A percentile compares a stretch with the other conserved stretches of the same genome.
Conservation (phyloP, 768 basidiomycete genomes). For the Sporobolomyces phaffii region DNA sequence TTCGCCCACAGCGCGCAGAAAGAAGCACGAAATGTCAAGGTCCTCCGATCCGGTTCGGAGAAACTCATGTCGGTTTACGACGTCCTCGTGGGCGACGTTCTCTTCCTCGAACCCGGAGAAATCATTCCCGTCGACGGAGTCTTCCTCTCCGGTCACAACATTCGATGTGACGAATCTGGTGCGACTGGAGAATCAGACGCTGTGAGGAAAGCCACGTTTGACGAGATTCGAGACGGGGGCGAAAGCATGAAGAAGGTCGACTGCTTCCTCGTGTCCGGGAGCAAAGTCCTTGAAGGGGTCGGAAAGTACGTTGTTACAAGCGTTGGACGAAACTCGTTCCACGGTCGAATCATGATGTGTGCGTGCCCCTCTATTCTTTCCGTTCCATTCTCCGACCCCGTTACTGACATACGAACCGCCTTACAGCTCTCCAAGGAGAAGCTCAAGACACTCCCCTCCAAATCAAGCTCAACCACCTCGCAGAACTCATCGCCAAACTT, state of each 20-base stretch:
- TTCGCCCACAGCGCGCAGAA: constrained; percentile 55
- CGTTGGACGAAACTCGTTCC: constrained; percentile 86
- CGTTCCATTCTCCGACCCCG: too few species aligned
- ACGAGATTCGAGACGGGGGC: constrained; percentile 51
- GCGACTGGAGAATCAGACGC: constrained; percentile 96
- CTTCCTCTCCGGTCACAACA: constrained; percentile 84
- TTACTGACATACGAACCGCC: too few species aligned
- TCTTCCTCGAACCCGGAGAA: constrained; percentile 87
- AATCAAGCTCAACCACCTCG: constrained; percentile 84
- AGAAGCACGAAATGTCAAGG: constrained; percentile 84
- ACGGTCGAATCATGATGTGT: constrained; percentile 98
- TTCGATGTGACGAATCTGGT: constrained; percentile 91
- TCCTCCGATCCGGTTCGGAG: constrained; percentile 66
- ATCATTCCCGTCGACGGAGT: constrained; percentile 93
- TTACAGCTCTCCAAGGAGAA: constrained; percentile 34
- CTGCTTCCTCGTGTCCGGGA: constrained; percentile 85
- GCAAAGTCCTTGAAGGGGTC: constrained; percentile 89
- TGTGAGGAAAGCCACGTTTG: constrained; percentile 77
- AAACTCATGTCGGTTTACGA: constrained; percentile 75
- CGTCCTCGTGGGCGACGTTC: constrained; percentile 88
- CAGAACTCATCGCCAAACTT: constrained; percentile 87
- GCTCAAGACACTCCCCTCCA: constrained; percentile 72
- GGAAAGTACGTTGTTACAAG: constrained; percentile 87
- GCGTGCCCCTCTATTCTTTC: too few species aligned
- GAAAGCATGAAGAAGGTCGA: constrained; percentile 59